These are phyloP conservation scores for Ligustrum vulgare DNA, from an alignment of 257 asterid species.

Conservation along the genomic window DNA sequence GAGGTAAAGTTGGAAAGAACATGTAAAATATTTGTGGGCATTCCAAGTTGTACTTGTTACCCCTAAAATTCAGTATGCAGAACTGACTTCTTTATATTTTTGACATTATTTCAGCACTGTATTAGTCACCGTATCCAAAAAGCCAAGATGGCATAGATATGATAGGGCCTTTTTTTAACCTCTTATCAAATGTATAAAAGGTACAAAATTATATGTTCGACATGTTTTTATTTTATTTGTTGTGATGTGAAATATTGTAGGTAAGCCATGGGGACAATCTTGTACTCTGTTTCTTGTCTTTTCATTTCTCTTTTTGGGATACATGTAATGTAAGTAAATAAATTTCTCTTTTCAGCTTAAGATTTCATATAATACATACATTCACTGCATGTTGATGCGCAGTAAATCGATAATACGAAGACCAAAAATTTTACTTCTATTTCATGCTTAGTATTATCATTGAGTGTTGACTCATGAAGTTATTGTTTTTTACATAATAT, in stretches of 20 bases:
- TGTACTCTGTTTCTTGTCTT: background rate
- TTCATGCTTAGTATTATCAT: too few relatives aligned
- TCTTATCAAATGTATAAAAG: background rate
- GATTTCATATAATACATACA: background rate
- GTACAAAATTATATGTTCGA: background rate
- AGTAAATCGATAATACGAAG: too few relatives aligned
- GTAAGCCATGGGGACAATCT: background rate
- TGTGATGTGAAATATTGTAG: background rate
- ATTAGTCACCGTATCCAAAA: too few relatives aligned
- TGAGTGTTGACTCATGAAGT: too few relatives aligned
- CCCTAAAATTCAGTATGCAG: background rate
- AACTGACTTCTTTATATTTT: too few relatives aligned
- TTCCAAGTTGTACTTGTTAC: background rate
- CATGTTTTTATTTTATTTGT: background rate
- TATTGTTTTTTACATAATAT: too few relatives aligned
- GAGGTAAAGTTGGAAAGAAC: conserved; percentile 8
- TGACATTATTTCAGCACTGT: too few relatives aligned
- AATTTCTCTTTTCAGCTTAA: background rate
- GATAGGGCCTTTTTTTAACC: background rate
- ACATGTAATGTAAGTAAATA: too few relatives aligned
- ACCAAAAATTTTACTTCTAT: too few relatives aligned
- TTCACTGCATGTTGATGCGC: background rate
- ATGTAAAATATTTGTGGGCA: conserved; percentile 4
- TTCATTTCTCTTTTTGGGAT: background rate
- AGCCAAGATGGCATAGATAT: too few relatives aligned